phyloP scores from a whole-genome alignment of 805 yeast genomes.

The Wickerhamiella musiphila region DNA sequence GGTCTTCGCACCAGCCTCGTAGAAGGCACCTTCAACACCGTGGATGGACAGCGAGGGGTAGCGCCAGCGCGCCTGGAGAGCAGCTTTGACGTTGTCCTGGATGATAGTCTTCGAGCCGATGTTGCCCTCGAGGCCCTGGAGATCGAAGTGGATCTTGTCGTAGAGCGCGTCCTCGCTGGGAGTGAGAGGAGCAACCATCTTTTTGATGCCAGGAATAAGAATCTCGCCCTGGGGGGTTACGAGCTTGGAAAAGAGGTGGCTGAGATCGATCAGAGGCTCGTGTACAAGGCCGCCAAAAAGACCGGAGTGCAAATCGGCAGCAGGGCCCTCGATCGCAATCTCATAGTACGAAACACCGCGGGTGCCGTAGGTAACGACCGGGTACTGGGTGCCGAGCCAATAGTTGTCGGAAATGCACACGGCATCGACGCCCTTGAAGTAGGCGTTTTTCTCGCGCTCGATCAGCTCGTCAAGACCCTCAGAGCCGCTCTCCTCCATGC shows the following conservation, averaged over 20 bases:
- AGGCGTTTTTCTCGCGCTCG: constrained; percentile 54
- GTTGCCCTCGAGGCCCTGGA: constrained; percentile 73
- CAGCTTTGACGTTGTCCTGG: constrained; percentile 59
- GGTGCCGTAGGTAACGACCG: constrained; percentile 92
- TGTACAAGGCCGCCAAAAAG: constrained; percentile 93
- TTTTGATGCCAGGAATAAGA: constrained; percentile 70
- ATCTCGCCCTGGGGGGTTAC: constrained; percentile 75
- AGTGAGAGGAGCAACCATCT: constrained; percentile 90
- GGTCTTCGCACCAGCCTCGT: constrained; percentile 90
- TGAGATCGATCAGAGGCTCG: constrained; percentile 92
- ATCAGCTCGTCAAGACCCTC: constrained; percentile 76
- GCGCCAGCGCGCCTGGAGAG: constrained; percentile 98
- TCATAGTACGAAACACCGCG: constrained; percentile 94
- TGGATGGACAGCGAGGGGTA: constrained; percentile 90
- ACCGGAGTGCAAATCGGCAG: constrained; percentile 95
- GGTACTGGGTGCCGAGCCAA: constrained; percentile 96
- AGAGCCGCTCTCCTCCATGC: constrained; percentile 98
- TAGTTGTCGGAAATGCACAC: constrained; percentile 95
- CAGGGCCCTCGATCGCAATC: constrained; percentile 69
- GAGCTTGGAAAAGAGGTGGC: constrained; percentile 55
- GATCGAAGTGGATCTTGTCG: constrained; percentile 69
- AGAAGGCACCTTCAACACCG: constrained; percentile 96
- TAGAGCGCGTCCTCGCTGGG: constrained; percentile 62
- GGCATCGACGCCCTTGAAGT: constrained; percentile 80
- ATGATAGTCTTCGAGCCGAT: constrained; percentile 76